Evolutionary conservation across 2,329 filamentous ascomycete species (phyloP).

Genomic region (Fusarium buharicum): DNA sequence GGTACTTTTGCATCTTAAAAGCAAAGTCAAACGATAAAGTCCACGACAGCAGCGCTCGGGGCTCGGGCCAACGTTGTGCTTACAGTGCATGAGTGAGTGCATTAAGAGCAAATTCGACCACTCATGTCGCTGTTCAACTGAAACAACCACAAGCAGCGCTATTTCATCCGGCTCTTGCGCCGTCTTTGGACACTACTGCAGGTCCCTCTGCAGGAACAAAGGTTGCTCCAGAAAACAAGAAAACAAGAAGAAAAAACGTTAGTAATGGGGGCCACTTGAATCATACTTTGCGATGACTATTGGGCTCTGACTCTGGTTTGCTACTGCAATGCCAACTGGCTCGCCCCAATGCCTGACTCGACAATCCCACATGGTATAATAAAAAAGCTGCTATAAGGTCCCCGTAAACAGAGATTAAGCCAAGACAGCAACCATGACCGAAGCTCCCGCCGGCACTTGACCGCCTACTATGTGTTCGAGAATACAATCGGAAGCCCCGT

Average conservation of each 20-base stretch:
- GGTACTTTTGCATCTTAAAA: neutral
- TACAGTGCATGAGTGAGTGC: too few species aligned
- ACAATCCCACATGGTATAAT: conserved; percentile 24
- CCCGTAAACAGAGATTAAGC: conserved; percentile 26
- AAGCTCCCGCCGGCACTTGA: conserved; percentile 23
- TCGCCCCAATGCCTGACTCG: conserved; percentile 24
- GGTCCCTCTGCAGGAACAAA: conserved; percentile 38
- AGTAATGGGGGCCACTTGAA: conserved; percentile 8
- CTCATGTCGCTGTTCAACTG: conserved; percentile 25
- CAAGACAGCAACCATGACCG: conserved; percentile 13
- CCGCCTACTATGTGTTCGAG: conserved; percentile 23
- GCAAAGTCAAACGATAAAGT: conserved; percentile 20
- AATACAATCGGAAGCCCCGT: conserved; percentile 10
- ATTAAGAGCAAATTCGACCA: conserved; percentile 10
- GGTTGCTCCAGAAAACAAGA: conserved; percentile 2
- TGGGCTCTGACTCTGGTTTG: neutral
- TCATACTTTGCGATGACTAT: conserved; percentile 14
- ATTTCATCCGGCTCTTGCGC: conserved; percentile 18
- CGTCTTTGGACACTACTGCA: conserved; percentile 23
- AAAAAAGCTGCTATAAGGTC: conserved; percentile 1
- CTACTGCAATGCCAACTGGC: conserved; percentile 5
- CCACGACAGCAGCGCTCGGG: conserved; percentile 12
- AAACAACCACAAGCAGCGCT: conserved; percentile 29
- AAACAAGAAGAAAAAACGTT: conserved; percentile 20
- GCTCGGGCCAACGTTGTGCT: too few species aligned